phyloP scores from a whole-genome alignment of 257 asterid genomes.

The Solanum chilense region DNA sequence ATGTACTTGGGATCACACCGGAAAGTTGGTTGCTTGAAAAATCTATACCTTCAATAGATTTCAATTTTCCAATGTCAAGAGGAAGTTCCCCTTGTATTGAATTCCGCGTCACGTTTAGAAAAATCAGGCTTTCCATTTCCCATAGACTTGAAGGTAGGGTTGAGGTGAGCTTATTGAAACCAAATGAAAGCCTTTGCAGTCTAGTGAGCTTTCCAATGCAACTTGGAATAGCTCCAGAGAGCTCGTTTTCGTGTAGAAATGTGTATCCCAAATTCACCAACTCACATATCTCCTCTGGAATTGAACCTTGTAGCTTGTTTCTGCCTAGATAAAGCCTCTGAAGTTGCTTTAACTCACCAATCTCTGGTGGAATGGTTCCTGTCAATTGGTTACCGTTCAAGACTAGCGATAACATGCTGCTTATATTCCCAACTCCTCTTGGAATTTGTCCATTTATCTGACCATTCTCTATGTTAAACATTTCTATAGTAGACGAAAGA shows the following conservation, averaged over 20 bases:
- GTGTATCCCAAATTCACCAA: slow-evolving; percentile 13
- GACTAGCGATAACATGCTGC: slow-evolving; percentile 11
- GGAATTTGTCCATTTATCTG: slow-evolving; percentile 20
- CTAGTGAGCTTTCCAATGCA: slow-evolving; percentile 21
- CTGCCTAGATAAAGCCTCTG: slow-evolving; percentile 6
- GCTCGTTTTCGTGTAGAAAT: slow-evolving; percentile 9
- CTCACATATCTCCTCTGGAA: slow-evolving; percentile 18
- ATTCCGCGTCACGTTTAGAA: slow-evolving; percentile 18
- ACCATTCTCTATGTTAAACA: slow-evolving; percentile 14
- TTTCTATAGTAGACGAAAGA: slow-evolving; percentile 15
- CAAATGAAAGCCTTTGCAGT: slow-evolving; percentile 13
- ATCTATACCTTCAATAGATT: slow-evolving; percentile 12
- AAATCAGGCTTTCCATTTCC: slow-evolving; percentile 13
- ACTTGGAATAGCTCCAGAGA: slow-evolving; percentile 17
- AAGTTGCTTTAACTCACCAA: slow-evolving; percentile 13
- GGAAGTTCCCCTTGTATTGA: slow-evolving; percentile 23
- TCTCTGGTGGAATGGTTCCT: slow-evolving; percentile 18
- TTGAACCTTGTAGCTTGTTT: slow-evolving; percentile 16
- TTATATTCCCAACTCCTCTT: slow-evolving; percentile 23
- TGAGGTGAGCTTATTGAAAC: slow-evolving; percentile 22
- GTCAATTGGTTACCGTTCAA: slow-evolving; percentile 16
- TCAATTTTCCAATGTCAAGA: slow-evolving; percentile 13
- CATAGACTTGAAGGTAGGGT: slow-evolving; percentile 21
- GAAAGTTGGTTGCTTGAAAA: slow-evolving; percentile 19
- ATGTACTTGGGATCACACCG: slow-evolving; percentile 16